phyloP scores from a whole-genome alignment of 2,329 filamentous ascomycete genomes.

The Monosporascus sp. region DNA sequence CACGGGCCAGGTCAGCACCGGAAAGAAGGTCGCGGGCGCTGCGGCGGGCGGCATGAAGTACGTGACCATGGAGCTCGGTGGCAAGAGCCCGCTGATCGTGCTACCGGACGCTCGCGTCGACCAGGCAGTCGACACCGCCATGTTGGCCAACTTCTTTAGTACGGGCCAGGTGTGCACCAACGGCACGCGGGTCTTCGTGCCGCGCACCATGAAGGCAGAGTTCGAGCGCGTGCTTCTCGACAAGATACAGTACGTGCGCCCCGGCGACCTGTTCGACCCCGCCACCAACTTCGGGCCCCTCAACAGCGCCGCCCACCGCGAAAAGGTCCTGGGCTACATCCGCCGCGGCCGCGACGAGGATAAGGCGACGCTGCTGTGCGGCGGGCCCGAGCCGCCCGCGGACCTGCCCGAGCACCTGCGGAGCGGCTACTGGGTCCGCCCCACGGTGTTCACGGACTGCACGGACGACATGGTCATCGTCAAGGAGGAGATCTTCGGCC shows the following conservation, averaged over 20 bases:
- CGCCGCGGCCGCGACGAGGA: constrained; percentile 67
- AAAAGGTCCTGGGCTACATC: constrained; percentile 77
- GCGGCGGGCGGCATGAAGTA: constrained; percentile 81
- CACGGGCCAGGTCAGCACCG: constrained; percentile 80
- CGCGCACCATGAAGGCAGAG: constrained; percentile 52
- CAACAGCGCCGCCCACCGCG: constrained; percentile 65
- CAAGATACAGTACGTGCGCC: constrained; percentile 64
- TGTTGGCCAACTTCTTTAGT: constrained; percentile 93
- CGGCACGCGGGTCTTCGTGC: constrained; percentile 82
- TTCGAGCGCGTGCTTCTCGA: constrained; percentile 67
- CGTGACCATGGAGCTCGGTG: constrained; percentile 87
- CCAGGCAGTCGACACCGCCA: constrained; percentile 78
- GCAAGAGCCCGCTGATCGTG: constrained; percentile 76
- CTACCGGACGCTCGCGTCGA: constrained; percentile 75
- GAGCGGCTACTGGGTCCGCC: constrained; percentile 76
- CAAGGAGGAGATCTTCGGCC: constrained; percentile 82
- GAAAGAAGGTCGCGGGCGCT: constrained; percentile 71
- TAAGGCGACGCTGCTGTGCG: constrained; percentile 66
- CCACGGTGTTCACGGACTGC: constrained; percentile 83
- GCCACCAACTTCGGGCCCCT: constrained; percentile 80
- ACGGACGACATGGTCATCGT: constrained; percentile 76
- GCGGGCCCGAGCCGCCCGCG: constrained; percentile 56
- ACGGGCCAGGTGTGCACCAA: constrained; percentile 92
- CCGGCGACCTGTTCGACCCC: constrained; percentile 66
- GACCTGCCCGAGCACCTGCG: constrained; percentile 39